Conservation (phyloP, 805 yeast genomes). For the Nadsonia fulvescens region DNA sequence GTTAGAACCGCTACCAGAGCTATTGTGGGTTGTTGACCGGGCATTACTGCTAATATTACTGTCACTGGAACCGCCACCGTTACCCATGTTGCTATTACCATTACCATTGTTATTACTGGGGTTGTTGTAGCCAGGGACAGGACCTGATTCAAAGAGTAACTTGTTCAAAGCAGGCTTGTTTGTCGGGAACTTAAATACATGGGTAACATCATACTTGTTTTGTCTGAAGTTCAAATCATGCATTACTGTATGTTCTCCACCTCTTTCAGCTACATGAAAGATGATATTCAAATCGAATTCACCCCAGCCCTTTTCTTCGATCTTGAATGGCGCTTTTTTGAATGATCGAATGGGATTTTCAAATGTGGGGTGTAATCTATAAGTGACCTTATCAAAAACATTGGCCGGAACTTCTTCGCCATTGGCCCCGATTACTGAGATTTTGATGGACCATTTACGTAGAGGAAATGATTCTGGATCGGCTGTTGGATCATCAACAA, state of each 20-base stretch:
- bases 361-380: slow-evolving; percentile 89
- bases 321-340: slow-evolving; percentile 68
- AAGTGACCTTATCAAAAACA: slow-evolving; percentile 81
- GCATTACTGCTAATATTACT: too few relatives aligned
- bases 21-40: too few relatives aligned
- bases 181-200: slow-evolving; percentile 56
- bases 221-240: slow-evolving; percentile 81
- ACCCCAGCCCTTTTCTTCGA: slow-evolving; percentile 96
- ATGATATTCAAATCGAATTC: slow-evolving; percentile 81
- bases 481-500: slow-evolving; percentile 63
- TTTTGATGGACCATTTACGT: slow-evolving; percentile 80
- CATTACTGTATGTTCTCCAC: slow-evolving; percentile 70
- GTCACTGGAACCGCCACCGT: too few relatives aligned
- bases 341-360: slow-evolving; percentile 69
- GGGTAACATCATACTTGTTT: slow-evolving; percentile 63
- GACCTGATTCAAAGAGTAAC: slow-evolving; percentile 64
- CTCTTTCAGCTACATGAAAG: slow-evolving; percentile 60
- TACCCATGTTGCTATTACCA: too few relatives aligned
- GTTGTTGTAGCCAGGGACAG: slow-evolving; percentile 38
- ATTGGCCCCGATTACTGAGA: slow-evolving; percentile 53
- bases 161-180: slow-evolving; percentile 55
- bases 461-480: slow-evolving; percentile 85
- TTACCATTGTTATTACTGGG: too few relatives aligned
- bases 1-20: too few relatives aligned
- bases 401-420: slow-evolving; percentile 77